A percentile compares a stretch with the other conserved stretches of the same genome.
Conservation (phyloP, 345 rosid species). For the Dipteronia dyeriana region DNA sequence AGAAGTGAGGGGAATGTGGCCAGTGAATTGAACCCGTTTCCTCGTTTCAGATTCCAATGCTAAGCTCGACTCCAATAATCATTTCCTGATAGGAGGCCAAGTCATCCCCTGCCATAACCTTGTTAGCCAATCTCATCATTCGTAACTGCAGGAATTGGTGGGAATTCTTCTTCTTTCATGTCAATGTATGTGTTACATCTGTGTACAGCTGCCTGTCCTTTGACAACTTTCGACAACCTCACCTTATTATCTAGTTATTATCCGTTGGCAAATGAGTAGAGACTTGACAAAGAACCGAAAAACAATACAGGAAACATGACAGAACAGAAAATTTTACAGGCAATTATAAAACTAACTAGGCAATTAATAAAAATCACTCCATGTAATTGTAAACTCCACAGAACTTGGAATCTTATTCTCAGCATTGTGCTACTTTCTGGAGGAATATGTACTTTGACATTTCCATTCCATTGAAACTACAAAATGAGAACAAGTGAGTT, state of each 20-base stretch:
- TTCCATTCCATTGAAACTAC: too few relatives aligned
- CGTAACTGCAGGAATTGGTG: slow-evolving; percentile 60
- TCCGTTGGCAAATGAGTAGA: neutral
- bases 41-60: slow-evolving; percentile 70
- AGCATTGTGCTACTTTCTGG: too few relatives aligned
- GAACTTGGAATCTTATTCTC: too few relatives aligned
- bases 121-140: slow-evolving; percentile 55
- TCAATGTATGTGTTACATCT: slow-evolving; percentile 59
- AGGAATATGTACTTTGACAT: too few relatives aligned
- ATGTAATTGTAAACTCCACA: neutral
- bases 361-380: neutral
- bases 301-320: neutral
- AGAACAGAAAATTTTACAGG: neutral
- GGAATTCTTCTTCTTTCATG: slow-evolving; percentile 45
- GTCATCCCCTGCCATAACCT: slow-evolving; percentile 81
- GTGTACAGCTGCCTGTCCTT: slow-evolving; percentile 66
- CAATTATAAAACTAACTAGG: neutral
- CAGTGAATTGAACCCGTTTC: slow-evolving; percentile 64
- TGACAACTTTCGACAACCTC: slow-evolving; percentile 65
- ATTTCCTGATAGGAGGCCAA: slow-evolving; percentile 73
- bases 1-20: slow-evolving; percentile 46
- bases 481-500: neutral
- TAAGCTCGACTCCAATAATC: slow-evolving; percentile 70
- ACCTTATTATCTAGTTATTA: neutral
- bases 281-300: neutral